phyloP scores from a whole-genome alignment of 805 yeast genomes.

The Maudiozyma turicensis region DNA sequence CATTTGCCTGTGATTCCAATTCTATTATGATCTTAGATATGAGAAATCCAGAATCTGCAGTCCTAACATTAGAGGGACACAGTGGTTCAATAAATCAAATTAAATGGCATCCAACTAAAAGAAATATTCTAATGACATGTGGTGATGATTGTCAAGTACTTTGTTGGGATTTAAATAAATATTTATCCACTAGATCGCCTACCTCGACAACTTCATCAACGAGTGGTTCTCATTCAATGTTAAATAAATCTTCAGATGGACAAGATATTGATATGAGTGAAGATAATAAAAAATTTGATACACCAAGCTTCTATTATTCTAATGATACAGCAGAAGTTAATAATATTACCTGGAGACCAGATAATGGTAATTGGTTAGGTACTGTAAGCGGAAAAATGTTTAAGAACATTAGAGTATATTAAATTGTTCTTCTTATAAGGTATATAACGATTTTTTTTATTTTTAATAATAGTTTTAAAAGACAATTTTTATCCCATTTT shows the following conservation, averaged over 20 bases:
- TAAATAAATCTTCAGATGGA: background rate
- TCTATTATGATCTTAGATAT: slow-evolving; percentile 66
- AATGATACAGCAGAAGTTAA: slow-evolving; percentile 65
- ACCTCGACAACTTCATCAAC: background rate
- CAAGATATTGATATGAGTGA: slow-evolving; percentile 5
- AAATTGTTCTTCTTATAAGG: background rate
- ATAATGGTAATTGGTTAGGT: slow-evolving; percentile 71
- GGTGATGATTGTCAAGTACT: slow-evolving; percentile 67
- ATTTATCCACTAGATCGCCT: slow-evolving; percentile 6
- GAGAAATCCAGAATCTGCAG: slow-evolving; percentile 80
- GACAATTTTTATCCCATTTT: too few relatives aligned
- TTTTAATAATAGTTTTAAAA: too few relatives aligned
- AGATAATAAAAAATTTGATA: slow-evolving; percentile 8
- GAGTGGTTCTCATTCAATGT: background rate
- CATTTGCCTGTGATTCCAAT: slow-evolving; percentile 63
- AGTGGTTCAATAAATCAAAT: slow-evolving; percentile 59
- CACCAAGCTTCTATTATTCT: slow-evolving; percentile 38
- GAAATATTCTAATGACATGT: slow-evolving; percentile 50
- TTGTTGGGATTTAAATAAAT: slow-evolving; percentile 49
- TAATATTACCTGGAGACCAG: slow-evolving; percentile 59
- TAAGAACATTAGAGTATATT: slow-evolving; percentile 25
- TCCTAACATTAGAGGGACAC: slow-evolving; percentile 60
- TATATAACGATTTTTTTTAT: too few relatives aligned
- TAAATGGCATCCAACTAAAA: slow-evolving; percentile 72
- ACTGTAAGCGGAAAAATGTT: slow-evolving; percentile 32